A percentile compares a stretch with the other conserved stretches of the same genome.
These are phyloP conservation scores for Ogataea methylovora DNA, from an alignment of 805 yeast genomes.

Conservation along the genomic window DNA sequence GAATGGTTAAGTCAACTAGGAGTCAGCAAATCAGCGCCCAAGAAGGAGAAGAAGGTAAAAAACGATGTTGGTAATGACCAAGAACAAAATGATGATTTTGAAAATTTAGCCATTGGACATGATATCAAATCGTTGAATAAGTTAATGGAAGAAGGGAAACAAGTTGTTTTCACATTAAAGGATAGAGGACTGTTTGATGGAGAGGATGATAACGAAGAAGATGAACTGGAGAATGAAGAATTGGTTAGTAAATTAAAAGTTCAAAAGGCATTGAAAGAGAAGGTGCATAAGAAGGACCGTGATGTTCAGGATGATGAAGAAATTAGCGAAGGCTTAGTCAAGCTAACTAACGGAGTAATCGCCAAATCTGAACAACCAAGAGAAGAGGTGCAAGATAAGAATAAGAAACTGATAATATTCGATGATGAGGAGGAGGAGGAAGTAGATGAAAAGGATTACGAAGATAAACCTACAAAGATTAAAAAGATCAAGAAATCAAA, in stretches of 20 bases:
- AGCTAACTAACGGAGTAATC: neutral
- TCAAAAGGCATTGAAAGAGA: slow-evolving; percentile 6
- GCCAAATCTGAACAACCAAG: too few species aligned
- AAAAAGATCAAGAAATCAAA: slow-evolving; percentile 17
- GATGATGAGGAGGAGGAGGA: slow-evolving; percentile 6
- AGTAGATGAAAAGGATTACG: slow-evolving; percentile 4
- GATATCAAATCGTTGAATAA: slow-evolving; percentile 29
- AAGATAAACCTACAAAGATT: slow-evolving; percentile 12
- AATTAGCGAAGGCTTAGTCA: neutral
- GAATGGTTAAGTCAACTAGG: slow-evolving; percentile 34
- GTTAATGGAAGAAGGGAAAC: slow-evolving; percentile 27
- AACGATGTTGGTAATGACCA: slow-evolving; percentile 1
- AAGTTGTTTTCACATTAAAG: slow-evolving; percentile 49
- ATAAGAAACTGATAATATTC: neutral
- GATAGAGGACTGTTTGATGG: slow-evolving; percentile 35
- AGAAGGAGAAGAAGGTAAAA: neutral
- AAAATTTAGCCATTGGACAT: slow-evolving; percentile 39
- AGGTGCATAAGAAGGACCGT: neutral
- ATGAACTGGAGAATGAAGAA: slow-evolving; percentile 33
- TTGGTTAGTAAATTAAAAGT: slow-evolving; percentile 9
- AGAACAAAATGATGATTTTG: slow-evolving; percentile 19
- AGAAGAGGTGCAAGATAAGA: too few species aligned
- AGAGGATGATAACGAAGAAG: slow-evolving; percentile 27
- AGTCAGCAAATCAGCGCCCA: slow-evolving; percentile 14
- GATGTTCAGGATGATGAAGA: slow-evolving; percentile 3